These are phyloP conservation scores for Boletus speciosus DNA, from an alignment of 768 basidiomycete species.

Conservation along the genomic window DNA sequence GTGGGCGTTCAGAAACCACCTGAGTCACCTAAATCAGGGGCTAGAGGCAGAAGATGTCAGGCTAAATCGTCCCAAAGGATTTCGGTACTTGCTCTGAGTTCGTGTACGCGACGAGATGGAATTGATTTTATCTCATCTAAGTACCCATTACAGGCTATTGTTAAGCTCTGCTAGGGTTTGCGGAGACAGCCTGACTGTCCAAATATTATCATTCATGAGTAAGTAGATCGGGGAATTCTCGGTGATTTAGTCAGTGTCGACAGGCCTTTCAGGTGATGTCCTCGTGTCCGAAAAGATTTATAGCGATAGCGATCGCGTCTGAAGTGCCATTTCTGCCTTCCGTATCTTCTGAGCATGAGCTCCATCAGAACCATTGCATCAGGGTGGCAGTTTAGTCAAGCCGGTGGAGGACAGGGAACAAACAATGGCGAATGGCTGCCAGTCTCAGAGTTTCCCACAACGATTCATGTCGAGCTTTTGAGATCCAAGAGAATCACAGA, in stretches of 20 bases:
- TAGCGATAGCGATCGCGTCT: neutral
- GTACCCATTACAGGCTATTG: neutral
- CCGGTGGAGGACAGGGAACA: constrained; percentile 57
- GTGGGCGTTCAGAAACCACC: constrained; percentile 45
- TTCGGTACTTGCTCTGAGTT: constrained; percentile 45
- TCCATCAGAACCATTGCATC: constrained; percentile 30
- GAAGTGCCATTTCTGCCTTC: neutral
- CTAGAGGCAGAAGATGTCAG: constrained; percentile 39
- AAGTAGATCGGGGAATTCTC: constrained; percentile 10
- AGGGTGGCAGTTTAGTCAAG: constrained; percentile 67
- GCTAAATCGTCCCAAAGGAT: constrained; percentile 34
- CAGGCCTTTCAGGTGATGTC: neutral
- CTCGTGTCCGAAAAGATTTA: neutral
- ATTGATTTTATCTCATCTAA: neutral
- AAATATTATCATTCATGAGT: neutral
- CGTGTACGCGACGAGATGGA: neutral
- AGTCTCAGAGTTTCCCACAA: constrained; percentile 71
- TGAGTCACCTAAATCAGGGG: constrained; percentile 39
- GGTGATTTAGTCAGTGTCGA: neutral
- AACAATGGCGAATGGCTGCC: constrained; percentile 65
- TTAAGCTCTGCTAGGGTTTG: neutral
- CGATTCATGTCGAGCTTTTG: constrained; percentile 83
- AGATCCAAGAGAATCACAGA: constrained; percentile 73
- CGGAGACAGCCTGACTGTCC: neutral
- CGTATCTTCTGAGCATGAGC: constrained; percentile 13